Percentiles rank a stretch among this genome's conserved stretches.
Evolutionary conservation across 768 basidiomycete genomes (phyloP).

Genomic region (Cystobasidium onofrii): DNA sequence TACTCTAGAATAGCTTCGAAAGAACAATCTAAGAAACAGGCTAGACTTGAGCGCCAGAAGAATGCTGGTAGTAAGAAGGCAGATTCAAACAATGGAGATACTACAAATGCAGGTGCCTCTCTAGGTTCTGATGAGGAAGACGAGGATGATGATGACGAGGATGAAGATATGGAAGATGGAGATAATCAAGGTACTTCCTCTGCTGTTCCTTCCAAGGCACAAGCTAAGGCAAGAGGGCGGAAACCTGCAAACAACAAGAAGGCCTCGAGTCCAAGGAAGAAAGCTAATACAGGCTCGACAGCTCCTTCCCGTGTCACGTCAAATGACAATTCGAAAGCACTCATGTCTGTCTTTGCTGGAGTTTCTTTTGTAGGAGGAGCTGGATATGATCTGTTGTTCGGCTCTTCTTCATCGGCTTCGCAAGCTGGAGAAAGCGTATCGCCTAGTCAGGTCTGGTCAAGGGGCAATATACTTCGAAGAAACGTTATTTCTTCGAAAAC

Average conservation of each 20-base stretch:
- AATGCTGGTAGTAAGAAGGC: slow-evolving; percentile 41
- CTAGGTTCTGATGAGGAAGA: slow-evolving; percentile 28
- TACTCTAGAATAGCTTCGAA: neutral
- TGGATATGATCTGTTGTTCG: slow-evolving; percentile 33
- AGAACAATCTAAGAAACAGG: slow-evolving; percentile 57
- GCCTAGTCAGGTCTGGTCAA: slow-evolving; percentile 34
- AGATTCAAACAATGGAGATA: slow-evolving; percentile 52
- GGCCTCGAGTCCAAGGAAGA: neutral
- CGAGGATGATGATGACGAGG: slow-evolving; percentile 47
- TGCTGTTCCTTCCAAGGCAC: slow-evolving; percentile 3
- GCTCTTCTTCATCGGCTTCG: slow-evolving; percentile 24
- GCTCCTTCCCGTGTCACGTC: neutral
- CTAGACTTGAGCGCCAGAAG: slow-evolving; percentile 55
- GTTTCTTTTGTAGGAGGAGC: slow-evolving; percentile 39
- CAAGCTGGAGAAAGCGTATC: neutral
- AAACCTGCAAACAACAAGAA: neutral
- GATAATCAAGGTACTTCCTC: slow-evolving; percentile 43
- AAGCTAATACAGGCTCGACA: neutral
- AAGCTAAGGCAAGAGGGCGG: neutral
- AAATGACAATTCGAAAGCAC: slow-evolving; percentile 12
- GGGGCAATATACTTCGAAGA: slow-evolving; percentile 19
- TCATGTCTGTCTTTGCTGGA: slow-evolving; percentile 40
- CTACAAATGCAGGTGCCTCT: slow-evolving; percentile 15
- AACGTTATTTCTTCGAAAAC: neutral
- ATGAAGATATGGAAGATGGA: slow-evolving; percentile 50